Evolutionary conservation across 169 alveolate species (phyloP).

Genomic region (Plasmodium vivax): DNA sequence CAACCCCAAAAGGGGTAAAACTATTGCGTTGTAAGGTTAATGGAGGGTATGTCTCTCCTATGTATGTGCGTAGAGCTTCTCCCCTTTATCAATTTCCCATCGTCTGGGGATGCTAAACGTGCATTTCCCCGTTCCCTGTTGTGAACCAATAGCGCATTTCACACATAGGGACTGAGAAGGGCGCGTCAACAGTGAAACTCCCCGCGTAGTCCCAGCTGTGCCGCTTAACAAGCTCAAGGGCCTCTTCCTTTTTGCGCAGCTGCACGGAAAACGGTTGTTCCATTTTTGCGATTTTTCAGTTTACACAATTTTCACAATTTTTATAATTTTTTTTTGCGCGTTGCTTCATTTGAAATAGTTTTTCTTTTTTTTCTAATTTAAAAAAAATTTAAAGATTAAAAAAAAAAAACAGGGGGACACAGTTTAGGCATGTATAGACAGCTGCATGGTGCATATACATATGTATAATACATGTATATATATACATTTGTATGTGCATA

Average conservation of each 20-base stretch:
- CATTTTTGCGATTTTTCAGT: not conserved
- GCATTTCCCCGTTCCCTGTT: not conserved
- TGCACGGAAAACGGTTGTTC: not conserved
- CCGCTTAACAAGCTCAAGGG: not conserved
- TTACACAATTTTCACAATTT: not conserved
- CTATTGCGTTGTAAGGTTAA: not conserved
- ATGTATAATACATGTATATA: not conserved
- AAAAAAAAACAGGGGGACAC: not conserved
- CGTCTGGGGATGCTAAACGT: not conserved
- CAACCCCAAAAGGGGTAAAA: not conserved
- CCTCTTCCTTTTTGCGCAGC: not conserved
- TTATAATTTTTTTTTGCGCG: not conserved
- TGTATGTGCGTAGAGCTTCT: not conserved
- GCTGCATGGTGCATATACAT: not conserved
- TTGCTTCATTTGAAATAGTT: not conserved
- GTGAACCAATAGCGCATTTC: not conserved
- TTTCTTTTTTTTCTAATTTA: slow-evolving; percentile 7
- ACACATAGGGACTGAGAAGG: not conserved
- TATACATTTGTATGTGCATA: not conserved
- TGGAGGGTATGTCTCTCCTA: not conserved
- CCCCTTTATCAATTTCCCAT: not conserved
- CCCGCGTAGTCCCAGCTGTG: not conserved
- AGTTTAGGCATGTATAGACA: not conserved
- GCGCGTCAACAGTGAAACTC: not conserved
- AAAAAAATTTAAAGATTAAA: slow-evolving; percentile 26